These are phyloP conservation scores for Alternaria infectoria DNA, from an alignment of 2,329 filamentous ascomycete genomes.

Conservation along the genomic window DNA sequence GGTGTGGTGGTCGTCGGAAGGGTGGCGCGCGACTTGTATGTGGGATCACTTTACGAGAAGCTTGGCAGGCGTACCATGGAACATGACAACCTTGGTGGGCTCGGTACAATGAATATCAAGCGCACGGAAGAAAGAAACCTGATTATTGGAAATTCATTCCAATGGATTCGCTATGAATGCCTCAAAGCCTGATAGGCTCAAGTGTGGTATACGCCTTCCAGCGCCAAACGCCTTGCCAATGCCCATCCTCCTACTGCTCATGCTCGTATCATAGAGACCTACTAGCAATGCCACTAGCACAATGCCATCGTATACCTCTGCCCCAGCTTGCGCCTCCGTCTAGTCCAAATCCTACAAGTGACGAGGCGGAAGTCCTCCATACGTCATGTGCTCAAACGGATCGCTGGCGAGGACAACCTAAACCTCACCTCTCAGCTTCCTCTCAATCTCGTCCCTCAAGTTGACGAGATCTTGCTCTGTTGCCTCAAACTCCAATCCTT, in stretches of 20 bases:
- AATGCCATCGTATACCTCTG: background rate
- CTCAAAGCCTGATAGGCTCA: background rate
- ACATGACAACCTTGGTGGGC: background rate
- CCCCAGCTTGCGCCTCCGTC: background rate
- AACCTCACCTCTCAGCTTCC: conserved; percentile 43
- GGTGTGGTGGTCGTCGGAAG: background rate
- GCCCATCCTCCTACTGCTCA: background rate
- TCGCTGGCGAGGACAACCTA: background rate
- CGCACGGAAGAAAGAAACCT: background rate
- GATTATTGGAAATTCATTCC: background rate
- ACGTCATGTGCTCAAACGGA: background rate
- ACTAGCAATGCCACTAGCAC: background rate
- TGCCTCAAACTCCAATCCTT: conserved; percentile 82
- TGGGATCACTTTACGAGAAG: background rate
- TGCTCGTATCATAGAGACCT: background rate
- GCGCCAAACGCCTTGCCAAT: conserved; percentile 1
- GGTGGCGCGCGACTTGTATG: background rate
- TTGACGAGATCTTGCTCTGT: conserved; percentile 52
- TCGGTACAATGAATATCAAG: background rate
- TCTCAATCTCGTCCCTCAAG: conserved; percentile 54
- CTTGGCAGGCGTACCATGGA: background rate
- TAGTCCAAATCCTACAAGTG: background rate
- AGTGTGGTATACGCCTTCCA: background rate
- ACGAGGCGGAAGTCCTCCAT: background rate
- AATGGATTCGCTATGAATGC: background rate